Evolutionary conservation across 2,329 filamentous ascomycete species (phyloP).

Genomic region (Calonectria pseudoturangicola): DNA sequence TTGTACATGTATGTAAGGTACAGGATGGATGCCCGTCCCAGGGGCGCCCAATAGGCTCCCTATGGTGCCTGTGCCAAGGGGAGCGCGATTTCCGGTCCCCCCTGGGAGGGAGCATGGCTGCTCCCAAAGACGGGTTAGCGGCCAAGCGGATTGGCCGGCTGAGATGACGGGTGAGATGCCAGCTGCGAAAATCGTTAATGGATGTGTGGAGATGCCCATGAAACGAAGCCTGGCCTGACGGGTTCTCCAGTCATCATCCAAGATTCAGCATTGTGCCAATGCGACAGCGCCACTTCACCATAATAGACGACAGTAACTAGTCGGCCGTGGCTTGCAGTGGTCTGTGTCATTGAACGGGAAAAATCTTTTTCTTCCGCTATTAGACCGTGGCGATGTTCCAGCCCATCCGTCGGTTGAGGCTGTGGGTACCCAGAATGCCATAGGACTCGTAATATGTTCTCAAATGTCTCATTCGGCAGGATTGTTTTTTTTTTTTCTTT

Average conservation of each 20-base stretch:
- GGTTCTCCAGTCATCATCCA: constrained; percentile 32
- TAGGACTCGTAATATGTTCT: constrained; percentile 16
- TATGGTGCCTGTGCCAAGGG: constrained; percentile 50
- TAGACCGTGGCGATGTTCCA: constrained; percentile 11
- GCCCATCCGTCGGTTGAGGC: constrained; percentile 24
- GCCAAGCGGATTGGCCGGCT: constrained; percentile 3
- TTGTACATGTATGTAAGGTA: constrained; percentile 51
- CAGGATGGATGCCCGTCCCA: constrained; percentile 38
- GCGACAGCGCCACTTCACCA: constrained; percentile 38
- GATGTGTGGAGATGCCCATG: constrained; percentile 36
- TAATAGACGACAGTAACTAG: constrained; percentile 3
- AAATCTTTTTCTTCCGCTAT: constrained; percentile 23
- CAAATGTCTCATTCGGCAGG: constrained; percentile 17
- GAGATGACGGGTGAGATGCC: constrained; percentile 25
- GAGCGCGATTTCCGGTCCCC: constrained; percentile 33
- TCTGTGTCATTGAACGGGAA: constrained; percentile 21
- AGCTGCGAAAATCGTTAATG: constrained; percentile 30
- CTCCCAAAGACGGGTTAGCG: background rate
- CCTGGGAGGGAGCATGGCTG: constrained; percentile 17
- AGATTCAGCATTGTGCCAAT: constrained; percentile 14
- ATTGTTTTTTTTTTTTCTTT: constrained; percentile 7
- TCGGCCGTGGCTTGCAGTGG: constrained; percentile 18
- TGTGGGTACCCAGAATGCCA: constrained; percentile 16
- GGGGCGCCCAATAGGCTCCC: constrained; percentile 55
- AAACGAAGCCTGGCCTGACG: constrained; percentile 29